Base-by-base conservation (phyloP, 164 flowering plant genomes). In the Vitis cinerea region DNA sequence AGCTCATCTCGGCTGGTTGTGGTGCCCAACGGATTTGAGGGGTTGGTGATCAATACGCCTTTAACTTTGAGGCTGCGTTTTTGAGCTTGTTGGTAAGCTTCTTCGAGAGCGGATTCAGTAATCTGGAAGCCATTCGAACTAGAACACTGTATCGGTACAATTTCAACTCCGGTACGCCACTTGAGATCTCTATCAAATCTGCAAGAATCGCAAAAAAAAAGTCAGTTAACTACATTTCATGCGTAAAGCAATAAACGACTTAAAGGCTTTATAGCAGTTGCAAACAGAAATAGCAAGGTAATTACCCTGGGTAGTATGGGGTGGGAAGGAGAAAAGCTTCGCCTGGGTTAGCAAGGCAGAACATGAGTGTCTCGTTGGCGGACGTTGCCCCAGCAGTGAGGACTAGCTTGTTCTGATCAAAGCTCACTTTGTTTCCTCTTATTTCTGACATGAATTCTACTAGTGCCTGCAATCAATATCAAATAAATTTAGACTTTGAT, bases 181-280 rank as follows among this genome's bases (percentile, higher is more conserved):
- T 90, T 93, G 54, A 93, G 86, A 81, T 93, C 97, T 71, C 98
- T 84, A 74, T 93, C 98, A 66, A 91, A 93, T 65, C 98, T 93
- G 85, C 68, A 74, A 49, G n/a, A 60, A 51, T 10, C 2, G 49
- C 52, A 51, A 19, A 53, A 1, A 66, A 66, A 48, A 63, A 19
- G 1, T 64, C 31, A 19, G 31, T 7, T 52, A 50, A 30, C 47
- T 17, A 13, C 30, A 16, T 44, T 72, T 14, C 59, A 70, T 65
- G 63, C 66, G 49, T 60, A 62, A 15, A 2, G 10, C 23, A 14
- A 51, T 8, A 31, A 10, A 30, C 27, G 27, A 63, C 66, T 60
- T 51, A 15, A 19, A 37, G 44, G 44, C 6, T 52, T 27, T 76
- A 11, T 12, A 17, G 65, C 19, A 27, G 51, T 44, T 29, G 63